These are phyloP conservation scores for Sanghuangporus baumii DNA, from an alignment of 1,284 basidiomycete genomes.

Conservation along the genomic window DNA sequence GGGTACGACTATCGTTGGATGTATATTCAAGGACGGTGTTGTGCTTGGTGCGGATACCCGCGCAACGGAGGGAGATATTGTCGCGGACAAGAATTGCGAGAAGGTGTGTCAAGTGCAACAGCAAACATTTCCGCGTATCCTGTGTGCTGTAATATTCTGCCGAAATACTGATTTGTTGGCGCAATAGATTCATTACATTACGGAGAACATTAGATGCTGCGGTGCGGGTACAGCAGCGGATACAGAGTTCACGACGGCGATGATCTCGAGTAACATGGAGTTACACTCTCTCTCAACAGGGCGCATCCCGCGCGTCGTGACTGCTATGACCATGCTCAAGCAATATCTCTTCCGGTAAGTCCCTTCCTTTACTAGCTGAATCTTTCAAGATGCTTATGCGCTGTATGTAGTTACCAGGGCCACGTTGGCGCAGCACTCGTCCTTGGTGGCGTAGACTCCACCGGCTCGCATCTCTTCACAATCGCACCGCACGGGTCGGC, in stretches of 20 bases:
- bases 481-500: conserved; percentile 97
- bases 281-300: conserved; percentile 83
- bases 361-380: background rate
- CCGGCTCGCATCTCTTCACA: conserved; percentile 94
- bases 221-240: conserved; percentile 98
- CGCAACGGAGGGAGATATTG: conserved; percentile 91
- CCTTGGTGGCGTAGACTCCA: conserved; percentile 92
- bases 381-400: background rate
- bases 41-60: conserved; percentile 96
- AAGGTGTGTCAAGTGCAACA: conserved; percentile 59
- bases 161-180: background rate
- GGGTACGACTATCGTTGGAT: conserved; percentile 98
- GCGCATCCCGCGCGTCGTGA: conserved; percentile 85
- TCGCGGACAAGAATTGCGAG: conserved; percentile 99
- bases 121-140: background rate
- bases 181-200: conserved; percentile 92
- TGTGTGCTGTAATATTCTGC: background rate
- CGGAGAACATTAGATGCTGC: conserved; percentile 93
- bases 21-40: conserved; percentile 90
- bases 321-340: conserved; percentile 98
- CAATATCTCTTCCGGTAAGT: conserved; percentile 78
- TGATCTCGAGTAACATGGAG: conserved; percentile 92
- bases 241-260: conserved; percentile 91
- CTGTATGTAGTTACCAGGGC: conserved; percentile 74
- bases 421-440: conserved; percentile 95